Evolutionary conservation across 805 yeast genomes (phyloP).

Genomic region (Saccharomycopsis schoenii): DNA sequence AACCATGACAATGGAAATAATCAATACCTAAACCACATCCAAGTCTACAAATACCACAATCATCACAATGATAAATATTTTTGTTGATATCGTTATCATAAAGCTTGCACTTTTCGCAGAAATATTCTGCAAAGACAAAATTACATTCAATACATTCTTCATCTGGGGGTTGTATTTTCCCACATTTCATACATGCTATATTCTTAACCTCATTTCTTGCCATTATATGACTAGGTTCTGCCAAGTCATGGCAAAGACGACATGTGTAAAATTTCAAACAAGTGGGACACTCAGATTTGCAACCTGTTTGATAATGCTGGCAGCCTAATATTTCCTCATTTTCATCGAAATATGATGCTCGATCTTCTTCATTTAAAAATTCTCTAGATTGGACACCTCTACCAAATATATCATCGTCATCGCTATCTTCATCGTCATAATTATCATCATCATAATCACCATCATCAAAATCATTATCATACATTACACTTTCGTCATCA

Average conservation of each 20-base stretch:
- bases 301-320: slow-evolving; percentile 69
- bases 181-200: slow-evolving; percentile 75
- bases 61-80: slow-evolving; percentile 84
- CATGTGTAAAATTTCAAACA: slow-evolving; percentile 75
- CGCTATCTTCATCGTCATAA: slow-evolving; percentile 20
- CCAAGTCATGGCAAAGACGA: slow-evolving; percentile 77
- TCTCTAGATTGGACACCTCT: neutral
- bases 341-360: slow-evolving; percentile 32
- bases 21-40: slow-evolving; percentile 86
- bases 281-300: slow-evolving; percentile 71
- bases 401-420: neutral
- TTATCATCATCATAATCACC: slow-evolving; percentile 7
- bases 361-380: neutral
- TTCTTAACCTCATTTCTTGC: slow-evolving; percentile 49
- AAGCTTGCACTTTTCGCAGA: slow-evolving; percentile 66
- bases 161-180: slow-evolving; percentile 62
- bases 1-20: slow-evolving; percentile 82
- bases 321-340: slow-evolving; percentile 55
- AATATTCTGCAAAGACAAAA: slow-evolving; percentile 60
- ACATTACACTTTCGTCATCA: slow-evolving; percentile 12
- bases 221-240: slow-evolving; percentile 43
- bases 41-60: slow-evolving; percentile 85
- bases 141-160: slow-evolving; percentile 63
- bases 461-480: slow-evolving; percentile 8
- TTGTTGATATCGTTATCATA: slow-evolving; percentile 76